Conservation (phyloP, 306 rosid species). For the Phaseolus lunatus region DNA sequence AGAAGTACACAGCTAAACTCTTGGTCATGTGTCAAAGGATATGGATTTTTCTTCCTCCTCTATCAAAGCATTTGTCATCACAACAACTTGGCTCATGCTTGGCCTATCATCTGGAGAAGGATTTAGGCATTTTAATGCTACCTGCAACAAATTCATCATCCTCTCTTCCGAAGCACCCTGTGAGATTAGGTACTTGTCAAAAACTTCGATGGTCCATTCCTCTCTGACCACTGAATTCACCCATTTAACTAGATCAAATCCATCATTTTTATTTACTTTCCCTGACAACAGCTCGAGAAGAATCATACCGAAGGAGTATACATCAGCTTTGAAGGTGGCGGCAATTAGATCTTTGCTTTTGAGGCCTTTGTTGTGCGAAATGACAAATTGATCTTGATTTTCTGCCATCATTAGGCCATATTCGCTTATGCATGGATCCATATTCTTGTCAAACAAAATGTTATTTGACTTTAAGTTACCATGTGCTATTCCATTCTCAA, state of each 20-base stretch:
- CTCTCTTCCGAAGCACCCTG: constrained; percentile 75
- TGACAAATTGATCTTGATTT: constrained; percentile 47
- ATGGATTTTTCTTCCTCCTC: constrained; percentile 68
- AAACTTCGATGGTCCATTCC: constrained; percentile 78
- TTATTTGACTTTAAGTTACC: constrained; percentile 79
- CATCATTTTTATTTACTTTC: constrained; percentile 66
- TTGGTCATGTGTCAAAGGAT: constrained; percentile 47
- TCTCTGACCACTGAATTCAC: constrained; percentile 68
- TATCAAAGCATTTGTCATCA: constrained; percentile 54
- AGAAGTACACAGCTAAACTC: constrained; percentile 1
- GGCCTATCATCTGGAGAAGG: constrained; percentile 61
- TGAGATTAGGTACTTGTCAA: constrained; percentile 55
- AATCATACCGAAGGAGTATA: constrained; percentile 70
- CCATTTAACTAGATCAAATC: constrained; percentile 71
- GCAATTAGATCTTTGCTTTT: constrained; percentile 34
- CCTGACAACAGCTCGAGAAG: constrained; percentile 78
- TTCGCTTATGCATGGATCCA: constrained; percentile 71
- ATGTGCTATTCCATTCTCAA: constrained; percentile 60
- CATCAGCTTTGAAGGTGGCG: constrained; percentile 60
- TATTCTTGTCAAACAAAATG: constrained; percentile 68
- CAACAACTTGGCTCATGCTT: constrained; percentile 58
- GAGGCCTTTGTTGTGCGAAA: constrained; percentile 27
- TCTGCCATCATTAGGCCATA: constrained; percentile 69
- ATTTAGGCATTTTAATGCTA: constrained; percentile 65
- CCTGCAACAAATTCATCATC: constrained; percentile 70